Base-by-base conservation (phyloP, 2,329 filamentous ascomycete species). In the Plectosphaerella plurivora region DNA sequence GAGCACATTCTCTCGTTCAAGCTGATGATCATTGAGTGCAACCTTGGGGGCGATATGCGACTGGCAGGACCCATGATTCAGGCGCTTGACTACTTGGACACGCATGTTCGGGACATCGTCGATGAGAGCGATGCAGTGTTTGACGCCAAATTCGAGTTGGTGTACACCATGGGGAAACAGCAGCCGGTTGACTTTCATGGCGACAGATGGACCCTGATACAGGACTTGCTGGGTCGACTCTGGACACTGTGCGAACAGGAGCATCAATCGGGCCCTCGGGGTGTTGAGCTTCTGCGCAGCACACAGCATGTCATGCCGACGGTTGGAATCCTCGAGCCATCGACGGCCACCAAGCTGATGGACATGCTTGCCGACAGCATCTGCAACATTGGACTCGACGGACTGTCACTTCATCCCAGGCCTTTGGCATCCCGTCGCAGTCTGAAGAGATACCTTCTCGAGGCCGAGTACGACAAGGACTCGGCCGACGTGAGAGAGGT, bases 91-190 rank as follows among this genome's bases (percentile, higher is more conserved):
- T n/a, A n/a, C n/a, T n/a, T n/a, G n/a, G n/a, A 62, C 4, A 59
- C 73, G 0, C 59, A 78, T 1, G 59, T 58, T 0, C 63, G 59
- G 2, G 59, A 69, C 2, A 24, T 88, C 2, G 70, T 88, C 0
- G 84, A 88, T 52, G 83, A 88, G 62, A 83, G 79, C 39, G 85
- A 88, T 47, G 82, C 87, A 52, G 82, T 81, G 51, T 79, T 87
- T 42, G 81, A 74, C 45, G 72, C 77, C 4, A 80, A 78, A 46
- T 85, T 84, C 39, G 82, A 88, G 58, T 63, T 87, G 0, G 70
- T 87, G 1, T 87, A 88, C 53, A 85, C 83, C 0, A 77, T 86
- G 58, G 84, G 83, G 0, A 54, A 61, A 0, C 79, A 84, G 53
- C 59, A 62, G 1, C 57, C 74, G 0, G 68, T 85, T 0, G 78